Base-by-base conservation (phyloP, 2,329 filamentous ascomycete genomes). In the Colletotrichum sp. region DNA sequence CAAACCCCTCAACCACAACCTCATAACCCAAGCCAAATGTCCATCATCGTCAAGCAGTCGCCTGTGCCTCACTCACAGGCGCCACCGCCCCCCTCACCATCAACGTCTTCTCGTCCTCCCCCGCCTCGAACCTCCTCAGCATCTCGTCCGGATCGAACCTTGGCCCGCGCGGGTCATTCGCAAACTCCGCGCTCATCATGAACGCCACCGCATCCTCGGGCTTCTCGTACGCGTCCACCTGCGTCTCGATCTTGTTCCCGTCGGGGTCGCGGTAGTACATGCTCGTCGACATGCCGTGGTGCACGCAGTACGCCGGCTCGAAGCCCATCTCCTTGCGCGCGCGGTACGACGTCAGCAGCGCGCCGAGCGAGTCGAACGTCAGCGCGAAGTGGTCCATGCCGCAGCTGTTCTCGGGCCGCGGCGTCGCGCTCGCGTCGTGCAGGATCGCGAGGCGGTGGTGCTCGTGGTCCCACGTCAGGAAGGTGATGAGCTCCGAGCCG, bases 211-310 rank as follows among this genome's bases (percentile, higher is more conserved):
- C 84, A 39, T 87, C 87, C 28, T 83, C 82, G 2, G 72, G 72
- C 0, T 80, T 83, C 7, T 83, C 82, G 68, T 87, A 87, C 65
- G 85, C 86, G 72, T 88, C 86, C 4, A 88, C 85, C 78, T 89
- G 87, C 6, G 83, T 85, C 81, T 90, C 89, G 34, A 90, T 68
- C 77, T 81, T 77, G 79, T 89, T 89, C 14, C 87, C 86, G 78
- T 90, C 87, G 7, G 87, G 88, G 78, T 90, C 88, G 9, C 77
- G 73, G 78, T 89, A 89, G 79, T 90, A 89, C 52, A 89, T 85
- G 77, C 83, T 86, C 0, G 83, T 87, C 3, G 85, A 89, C 3
- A 83, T 82, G 4, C 88, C 88, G 78, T 90, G 88, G 78, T 90
- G 88, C 36, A 88, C 82, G 72, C 80, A 83, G 86, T 86, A 88